A percentile compares a stretch with the other conserved stretches of the same genome.
Conservation (phyloP, 768 basidiomycete genomes). For the Pisolithus sp. region DNA sequence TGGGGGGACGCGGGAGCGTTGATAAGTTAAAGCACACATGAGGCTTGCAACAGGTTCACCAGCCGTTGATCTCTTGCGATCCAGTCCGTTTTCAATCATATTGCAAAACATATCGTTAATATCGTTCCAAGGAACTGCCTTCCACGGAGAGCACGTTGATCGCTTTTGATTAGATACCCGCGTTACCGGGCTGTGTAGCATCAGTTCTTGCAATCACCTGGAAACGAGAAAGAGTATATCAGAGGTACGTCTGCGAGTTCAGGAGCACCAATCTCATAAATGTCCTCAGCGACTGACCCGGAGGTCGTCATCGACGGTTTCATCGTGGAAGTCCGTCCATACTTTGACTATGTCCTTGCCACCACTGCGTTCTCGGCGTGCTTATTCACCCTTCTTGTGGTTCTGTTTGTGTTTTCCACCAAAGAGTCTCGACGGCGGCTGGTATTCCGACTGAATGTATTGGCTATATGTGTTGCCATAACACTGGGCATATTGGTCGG, state of each 20-base stretch:
- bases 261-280: not conserved
- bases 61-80: no score
- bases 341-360: conserved; percentile 19
- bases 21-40: no score
- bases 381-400: conserved; percentile 29
- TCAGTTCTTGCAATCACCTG: no score
- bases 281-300: not conserved
- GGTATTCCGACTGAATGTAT: conserved; percentile 30
- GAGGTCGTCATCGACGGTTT: not conserved
- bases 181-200: no score
- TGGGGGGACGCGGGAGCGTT: no score
- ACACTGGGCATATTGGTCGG: conserved; percentile 22
- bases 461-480: conserved; percentile 16
- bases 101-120: no score
- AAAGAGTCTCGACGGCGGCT: conserved; percentile 18
- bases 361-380: conserved; percentile 23
- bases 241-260: not conserved
- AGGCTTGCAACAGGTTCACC: no score
- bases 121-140: no score
- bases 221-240: not conserved
- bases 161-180: no score
- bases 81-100: no score
- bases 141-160: no score
- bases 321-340: conserved; percentile 15
- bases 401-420: conserved; percentile 29